A percentile compares a stretch with the other conserved stretches of the same genome.
phyloP scores from a whole-genome alignment of 306 rosid genomes.

The Rubus idaeus region DNA sequence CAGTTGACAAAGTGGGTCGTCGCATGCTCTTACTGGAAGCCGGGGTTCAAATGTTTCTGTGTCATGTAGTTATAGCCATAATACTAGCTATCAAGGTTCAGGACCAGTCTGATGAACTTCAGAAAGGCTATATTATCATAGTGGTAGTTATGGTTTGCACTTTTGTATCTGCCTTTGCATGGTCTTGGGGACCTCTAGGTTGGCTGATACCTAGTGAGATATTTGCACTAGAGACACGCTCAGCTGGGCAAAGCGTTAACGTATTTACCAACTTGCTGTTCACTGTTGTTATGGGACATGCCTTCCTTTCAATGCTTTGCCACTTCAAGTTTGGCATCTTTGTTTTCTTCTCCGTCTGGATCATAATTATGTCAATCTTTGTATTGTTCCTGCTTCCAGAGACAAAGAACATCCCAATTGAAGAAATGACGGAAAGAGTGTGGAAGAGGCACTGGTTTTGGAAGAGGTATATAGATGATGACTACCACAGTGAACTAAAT shows the following conservation, averaged over 20 bases:
- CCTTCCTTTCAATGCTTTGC: slow-evolving; percentile 76
- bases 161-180: slow-evolving; percentile 66
- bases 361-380: slow-evolving; percentile 49
- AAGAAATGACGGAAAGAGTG: slow-evolving; percentile 29
- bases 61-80: slow-evolving; percentile 59
- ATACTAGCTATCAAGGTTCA: slow-evolving; percentile 54
- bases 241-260: slow-evolving; percentile 72
- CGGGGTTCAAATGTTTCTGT: slow-evolving; percentile 67
- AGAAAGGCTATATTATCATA: slow-evolving; percentile 33
- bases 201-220: slow-evolving; percentile 85
- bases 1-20: slow-evolving; percentile 68
- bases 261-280: slow-evolving; percentile 65
- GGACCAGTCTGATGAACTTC: slow-evolving; percentile 37
- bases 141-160: slow-evolving; percentile 68
- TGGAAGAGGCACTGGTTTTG: slow-evolving; percentile 80
- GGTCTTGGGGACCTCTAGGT: slow-evolving; percentile 90
- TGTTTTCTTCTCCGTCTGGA: slow-evolving; percentile 79
- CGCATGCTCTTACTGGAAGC: slow-evolving; percentile 60
- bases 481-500: slow-evolving; percentile 14
- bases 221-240: slow-evolving; percentile 73
- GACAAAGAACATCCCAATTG: slow-evolving; percentile 81
- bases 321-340: slow-evolving; percentile 71
- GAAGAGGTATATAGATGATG: slow-evolving; percentile 54
- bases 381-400: slow-evolving; percentile 68
- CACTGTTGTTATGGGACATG: slow-evolving; percentile 61